Percentiles rank a stretch among this genome's conserved stretches.
phyloP scores from a whole-genome alignment of 108 stramenopile species.

The Cyclotella atomus region DNA sequence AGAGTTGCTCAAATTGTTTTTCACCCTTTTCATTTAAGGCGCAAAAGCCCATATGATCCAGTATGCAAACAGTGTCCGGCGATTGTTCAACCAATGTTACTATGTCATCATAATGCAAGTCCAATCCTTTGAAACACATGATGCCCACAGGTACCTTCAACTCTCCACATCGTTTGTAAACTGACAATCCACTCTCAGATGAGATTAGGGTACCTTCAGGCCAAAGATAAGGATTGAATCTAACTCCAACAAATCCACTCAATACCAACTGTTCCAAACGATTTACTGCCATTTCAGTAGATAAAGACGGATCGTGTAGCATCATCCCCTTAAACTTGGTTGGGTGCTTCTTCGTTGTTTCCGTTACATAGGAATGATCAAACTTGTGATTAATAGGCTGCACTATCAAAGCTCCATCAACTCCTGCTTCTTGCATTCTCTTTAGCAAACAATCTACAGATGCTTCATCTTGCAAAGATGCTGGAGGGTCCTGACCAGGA shows the following conservation, averaged over 20 bases:
- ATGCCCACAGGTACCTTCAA: slow-evolving; percentile 82
- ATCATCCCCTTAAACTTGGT: slow-evolving; percentile 87
- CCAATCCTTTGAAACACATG: slow-evolving; percentile 90
- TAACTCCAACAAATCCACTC: slow-evolving; percentile 82
- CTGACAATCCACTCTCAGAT: slow-evolving; percentile 56
- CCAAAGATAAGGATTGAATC: slow-evolving; percentile 92
- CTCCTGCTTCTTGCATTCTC: slow-evolving; percentile 74
- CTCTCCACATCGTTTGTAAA: slow-evolving; percentile 82
- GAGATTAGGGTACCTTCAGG: slow-evolving; percentile 48
- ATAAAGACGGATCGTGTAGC: slow-evolving; percentile 73
- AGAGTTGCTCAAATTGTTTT: slow-evolving; percentile 62
- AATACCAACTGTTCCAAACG: slow-evolving; percentile 69
- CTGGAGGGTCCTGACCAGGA: slow-evolving; percentile 69
- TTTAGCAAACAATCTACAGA: slow-evolving; percentile 57
- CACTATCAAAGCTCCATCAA: slow-evolving; percentile 86
- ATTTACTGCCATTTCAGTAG: slow-evolving; percentile 63
- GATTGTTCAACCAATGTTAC: slow-evolving; percentile 55
- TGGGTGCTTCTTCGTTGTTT: slow-evolving; percentile 70
- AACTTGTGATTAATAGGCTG: slow-evolving; percentile 93
- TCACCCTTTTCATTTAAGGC: slow-evolving; percentile 65
- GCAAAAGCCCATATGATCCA: slow-evolving; percentile 92
- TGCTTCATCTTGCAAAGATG: slow-evolving; percentile 54
- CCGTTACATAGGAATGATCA: slow-evolving; percentile 82
- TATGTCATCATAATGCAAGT: slow-evolving; percentile 77
- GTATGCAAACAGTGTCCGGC: slow-evolving; percentile 72